Evolutionary conservation across 1,139 yeast species (phyloP).

Genomic region (Zygoascus sp.): DNA sequence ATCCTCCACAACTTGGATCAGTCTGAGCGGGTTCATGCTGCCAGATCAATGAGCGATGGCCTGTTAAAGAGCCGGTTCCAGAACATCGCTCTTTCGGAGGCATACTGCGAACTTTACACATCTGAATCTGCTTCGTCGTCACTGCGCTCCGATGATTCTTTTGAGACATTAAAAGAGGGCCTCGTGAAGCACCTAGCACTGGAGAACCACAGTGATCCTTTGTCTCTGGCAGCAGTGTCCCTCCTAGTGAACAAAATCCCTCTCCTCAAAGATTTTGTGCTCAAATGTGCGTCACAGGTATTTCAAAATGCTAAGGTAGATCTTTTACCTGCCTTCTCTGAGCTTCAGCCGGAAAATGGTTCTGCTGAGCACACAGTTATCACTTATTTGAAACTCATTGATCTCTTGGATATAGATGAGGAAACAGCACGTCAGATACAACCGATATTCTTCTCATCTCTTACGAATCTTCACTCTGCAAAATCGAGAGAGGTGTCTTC

Average conservation of each 20-base stretch:
- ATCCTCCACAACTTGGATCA: constrained; percentile 8
- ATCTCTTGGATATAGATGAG: constrained; percentile 3
- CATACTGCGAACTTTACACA: constrained; percentile 7
- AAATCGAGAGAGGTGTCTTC: constrained; percentile 3
- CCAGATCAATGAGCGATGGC: constrained; percentile 10
- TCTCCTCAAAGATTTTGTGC: background rate
- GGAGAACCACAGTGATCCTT: background rate
- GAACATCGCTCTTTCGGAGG: constrained; percentile 9
- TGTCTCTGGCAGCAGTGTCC: constrained; percentile 2
- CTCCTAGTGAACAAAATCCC: constrained; percentile 5
- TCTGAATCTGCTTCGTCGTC: constrained; percentile 1
- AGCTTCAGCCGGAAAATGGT: background rate
- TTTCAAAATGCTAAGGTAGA: constrained; percentile 1
- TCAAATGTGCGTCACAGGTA: background rate
- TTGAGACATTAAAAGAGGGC: background rate
- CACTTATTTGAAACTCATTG: constrained; percentile 5
- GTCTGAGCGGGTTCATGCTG: constrained; percentile 8
- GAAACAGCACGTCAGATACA: background rate
- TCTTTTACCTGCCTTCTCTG: background rate
- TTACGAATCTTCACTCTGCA: constrained; percentile 10
- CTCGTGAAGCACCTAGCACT: background rate
- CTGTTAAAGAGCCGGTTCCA: constrained; percentile 6
- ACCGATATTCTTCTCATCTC: background rate
- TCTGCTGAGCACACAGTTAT: background rate
- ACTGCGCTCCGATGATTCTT: background rate